These are phyloP conservation scores for Neckera pumila DNA, from an alignment of 225 moss, liverwort and hornwort genomes.

Conservation along the genomic window DNA sequence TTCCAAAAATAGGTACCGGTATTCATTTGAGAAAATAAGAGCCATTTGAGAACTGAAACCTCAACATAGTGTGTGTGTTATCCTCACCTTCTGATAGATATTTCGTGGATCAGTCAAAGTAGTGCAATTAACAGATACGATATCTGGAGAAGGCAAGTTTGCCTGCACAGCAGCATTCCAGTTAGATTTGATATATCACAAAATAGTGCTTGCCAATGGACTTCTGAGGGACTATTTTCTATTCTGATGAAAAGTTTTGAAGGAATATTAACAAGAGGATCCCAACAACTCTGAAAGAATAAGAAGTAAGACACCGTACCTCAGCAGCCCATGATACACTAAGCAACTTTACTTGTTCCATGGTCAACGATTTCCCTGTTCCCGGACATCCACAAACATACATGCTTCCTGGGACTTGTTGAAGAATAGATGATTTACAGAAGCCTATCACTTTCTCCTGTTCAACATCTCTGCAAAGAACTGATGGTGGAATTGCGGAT, in stretches of 20 bases:
- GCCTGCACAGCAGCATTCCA: slow-evolving; percentile 32
- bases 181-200: not conserved
- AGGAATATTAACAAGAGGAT: not conserved
- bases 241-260: not conserved
- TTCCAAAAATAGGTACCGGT: not conserved
- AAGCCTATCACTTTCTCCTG: slow-evolving; percentile 62
- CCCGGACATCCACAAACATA: slow-evolving; percentile 88
- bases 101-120: slow-evolving; percentile 76
- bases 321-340: slow-evolving; percentile 62
- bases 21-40: not conserved
- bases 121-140: slow-evolving; percentile 70
- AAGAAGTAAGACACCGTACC: slow-evolving; percentile 14
- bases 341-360: slow-evolving; percentile 67
- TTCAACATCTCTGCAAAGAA: slow-evolving; percentile 69
- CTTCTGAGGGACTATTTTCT: not conserved
- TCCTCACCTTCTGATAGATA: slow-evolving; percentile 63
- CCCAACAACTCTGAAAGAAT: not conserved
- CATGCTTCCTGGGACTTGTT: slow-evolving; percentile 68
- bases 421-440: slow-evolving; percentile 57
- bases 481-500: slow-evolving; percentile 58
- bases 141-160: slow-evolving; percentile 45
- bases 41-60: not conserved
- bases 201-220: not conserved
- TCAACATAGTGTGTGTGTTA: not conserved
- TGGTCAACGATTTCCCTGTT: slow-evolving; percentile 77